Percentiles rank a stretch among this genome's conserved stretches.
phyloP scores from a whole-genome alignment of 2,329 filamentous ascomycete species.

The Hymenoscyphus repandus region DNA sequence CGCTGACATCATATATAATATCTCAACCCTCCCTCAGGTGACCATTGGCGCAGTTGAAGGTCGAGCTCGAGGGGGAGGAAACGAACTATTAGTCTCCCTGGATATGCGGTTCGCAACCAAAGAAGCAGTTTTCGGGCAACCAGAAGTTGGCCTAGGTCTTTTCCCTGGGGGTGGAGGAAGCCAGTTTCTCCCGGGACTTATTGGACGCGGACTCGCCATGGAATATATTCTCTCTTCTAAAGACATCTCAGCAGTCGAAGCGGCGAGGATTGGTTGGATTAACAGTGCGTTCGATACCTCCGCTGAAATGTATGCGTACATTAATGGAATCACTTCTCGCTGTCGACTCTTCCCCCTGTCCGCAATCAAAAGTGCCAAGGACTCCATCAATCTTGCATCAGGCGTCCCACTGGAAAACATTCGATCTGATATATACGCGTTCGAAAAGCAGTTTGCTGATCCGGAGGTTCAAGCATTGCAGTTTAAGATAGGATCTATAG shows the following conservation, averaged over 20 bases:
- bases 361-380: not conserved
- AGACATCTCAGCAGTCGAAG: slow-evolving; percentile 9
- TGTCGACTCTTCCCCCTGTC: not conserved
- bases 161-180: slow-evolving; percentile 8
- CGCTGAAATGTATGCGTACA: not conserved
- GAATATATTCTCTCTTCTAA: slow-evolving; percentile 12
- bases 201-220: slow-evolving; percentile 12
- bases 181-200: slow-evolving; percentile 9
- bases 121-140: slow-evolving; percentile 6
- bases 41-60: slow-evolving; percentile 4
- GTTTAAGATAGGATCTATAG: not conserved
- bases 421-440: not conserved
- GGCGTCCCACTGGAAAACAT: not conserved
- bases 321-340: not conserved
- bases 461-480: not conserved
- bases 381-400: not conserved
- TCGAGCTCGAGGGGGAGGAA: slow-evolving; percentile 8
- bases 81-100: slow-evolving; percentile 10
- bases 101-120: slow-evolving; percentile 14
- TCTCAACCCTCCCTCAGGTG: slow-evolving; percentile 1
- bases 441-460: not conserved
- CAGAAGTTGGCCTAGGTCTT: slow-evolving; percentile 6
- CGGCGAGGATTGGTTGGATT: not conserved
- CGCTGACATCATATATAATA: not conserved
- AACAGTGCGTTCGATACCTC: not conserved